phyloP scores from a whole-genome alignment of 2,329 filamentous ascomycete species.

The Alternaria solani region DNA sequence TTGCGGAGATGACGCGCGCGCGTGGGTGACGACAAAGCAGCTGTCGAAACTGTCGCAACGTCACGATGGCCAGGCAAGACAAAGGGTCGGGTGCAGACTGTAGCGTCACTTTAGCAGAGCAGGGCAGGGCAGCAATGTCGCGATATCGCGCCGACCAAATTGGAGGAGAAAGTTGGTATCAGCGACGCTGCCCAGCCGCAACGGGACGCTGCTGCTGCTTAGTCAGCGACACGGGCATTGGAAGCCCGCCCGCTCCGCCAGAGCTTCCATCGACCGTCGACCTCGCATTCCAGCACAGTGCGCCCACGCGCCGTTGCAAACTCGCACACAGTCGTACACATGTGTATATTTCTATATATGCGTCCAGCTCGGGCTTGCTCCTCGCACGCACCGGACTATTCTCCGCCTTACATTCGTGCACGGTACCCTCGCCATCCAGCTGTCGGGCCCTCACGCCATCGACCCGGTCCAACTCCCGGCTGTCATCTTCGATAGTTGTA shows the following conservation, averaged over 20 bases:
- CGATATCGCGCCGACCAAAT: conserved; percentile 25
- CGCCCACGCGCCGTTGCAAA: background rate
- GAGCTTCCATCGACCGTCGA: background rate
- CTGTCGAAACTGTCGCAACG: conserved; percentile 8
- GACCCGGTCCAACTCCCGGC: background rate
- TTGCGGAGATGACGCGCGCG: conserved; percentile 8
- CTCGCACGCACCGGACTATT: background rate
- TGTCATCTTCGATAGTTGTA: conserved; percentile 4
- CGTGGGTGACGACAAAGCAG: conserved; percentile 1
- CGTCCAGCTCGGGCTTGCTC: background rate
- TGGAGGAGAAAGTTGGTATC: conserved; percentile 21
- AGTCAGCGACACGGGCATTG: conserved; percentile 13
- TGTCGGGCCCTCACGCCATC: conserved; percentile 4
- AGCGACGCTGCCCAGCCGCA: conserved; percentile 23
- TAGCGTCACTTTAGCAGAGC: conserved; percentile 19
- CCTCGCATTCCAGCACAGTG: background rate
- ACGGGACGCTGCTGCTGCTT: conserved; percentile 18
- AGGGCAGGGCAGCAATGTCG: conserved; percentile 22
- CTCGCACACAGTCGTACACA: background rate
- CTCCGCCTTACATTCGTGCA: background rate
- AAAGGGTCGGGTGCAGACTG: background rate
- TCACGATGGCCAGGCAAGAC: background rate
- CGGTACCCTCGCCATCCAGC: background rate
- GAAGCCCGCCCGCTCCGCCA: background rate
- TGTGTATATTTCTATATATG: background rate